phyloP scores from a whole-genome alignment of 352 stramenopile genomes.

The Phytopythium sindhum region DNA sequence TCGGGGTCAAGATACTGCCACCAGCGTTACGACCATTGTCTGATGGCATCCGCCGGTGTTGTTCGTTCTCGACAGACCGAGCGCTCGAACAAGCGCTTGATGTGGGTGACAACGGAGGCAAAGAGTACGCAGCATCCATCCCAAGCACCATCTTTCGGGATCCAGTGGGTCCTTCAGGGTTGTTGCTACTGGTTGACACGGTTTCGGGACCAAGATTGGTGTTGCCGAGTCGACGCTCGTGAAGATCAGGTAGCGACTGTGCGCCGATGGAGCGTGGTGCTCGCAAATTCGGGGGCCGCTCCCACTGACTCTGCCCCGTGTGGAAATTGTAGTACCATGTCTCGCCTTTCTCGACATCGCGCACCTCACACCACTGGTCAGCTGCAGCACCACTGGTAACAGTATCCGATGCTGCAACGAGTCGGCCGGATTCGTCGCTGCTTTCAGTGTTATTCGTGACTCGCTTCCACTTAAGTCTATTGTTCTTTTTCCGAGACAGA shows the following conservation, averaged over 20 bases:
- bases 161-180: not conserved
- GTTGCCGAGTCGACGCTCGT: not conserved
- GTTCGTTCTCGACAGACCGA: conserved; percentile 26
- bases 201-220: not conserved
- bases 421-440: not conserved
- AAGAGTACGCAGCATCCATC: not conserved
- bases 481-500: conserved; percentile 23
- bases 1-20: conserved; percentile 4
- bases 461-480: not conserved
- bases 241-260: conserved; percentile 23
- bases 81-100: conserved; percentile 29
- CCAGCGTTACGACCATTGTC: conserved; percentile 1
- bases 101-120: conserved; percentile 32
- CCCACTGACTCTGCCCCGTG: conserved; percentile 77
- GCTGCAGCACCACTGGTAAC: not conserved
- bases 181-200: not conserved
- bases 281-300: conserved; percentile 32
- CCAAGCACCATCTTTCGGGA: not conserved
- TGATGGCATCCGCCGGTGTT: conserved; percentile 1
- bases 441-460: not conserved
- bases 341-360: conserved; percentile 60
- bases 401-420: not conserved
- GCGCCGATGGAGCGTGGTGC: not conserved
- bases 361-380: conserved; percentile 67
- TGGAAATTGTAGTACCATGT: conserved; percentile 81